phyloP scores from a whole-genome alignment of 495 filamentous ascomycete species.

The Neurospora cerealis region DNA sequence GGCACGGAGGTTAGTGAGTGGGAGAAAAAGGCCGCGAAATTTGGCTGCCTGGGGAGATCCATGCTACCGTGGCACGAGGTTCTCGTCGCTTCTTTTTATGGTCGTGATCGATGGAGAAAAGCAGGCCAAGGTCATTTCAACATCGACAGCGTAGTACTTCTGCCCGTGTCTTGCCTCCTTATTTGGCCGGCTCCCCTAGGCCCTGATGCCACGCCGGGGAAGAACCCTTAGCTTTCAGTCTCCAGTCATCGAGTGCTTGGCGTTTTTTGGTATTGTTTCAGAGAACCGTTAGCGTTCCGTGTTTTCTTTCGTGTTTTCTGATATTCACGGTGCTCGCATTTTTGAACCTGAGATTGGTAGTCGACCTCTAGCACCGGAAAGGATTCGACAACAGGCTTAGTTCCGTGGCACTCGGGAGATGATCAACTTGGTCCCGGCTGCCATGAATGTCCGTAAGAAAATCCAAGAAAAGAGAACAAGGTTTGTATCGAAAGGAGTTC shows the following conservation, averaged over 20 bases:
- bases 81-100: not conserved
- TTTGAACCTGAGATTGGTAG: not conserved
- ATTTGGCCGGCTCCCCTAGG: not conserved
- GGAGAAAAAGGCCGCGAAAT: not conserved
- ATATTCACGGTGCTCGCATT: not conserved
- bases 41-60: not conserved
- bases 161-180: not conserved
- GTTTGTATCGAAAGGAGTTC: not conserved
- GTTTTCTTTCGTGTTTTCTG: not conserved
- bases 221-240: not conserved
- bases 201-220: not conserved
- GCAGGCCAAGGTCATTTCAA: not conserved
- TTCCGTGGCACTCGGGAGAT: not conserved
- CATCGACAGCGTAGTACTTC: not conserved
- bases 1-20: not conserved
- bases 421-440: not conserved
- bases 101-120: not conserved
- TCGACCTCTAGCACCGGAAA: not conserved
- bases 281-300: not conserved
- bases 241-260: not conserved
- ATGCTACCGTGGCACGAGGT: not conserved
- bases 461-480: not conserved
- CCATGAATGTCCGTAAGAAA: not conserved
- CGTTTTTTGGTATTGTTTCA: not conserved
- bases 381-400: not conserved